A percentile compares a stretch with the other conserved stretches of the same genome.
These are phyloP conservation scores for Plasmodium fragile DNA, from an alignment of 169 alveolate genomes.

Conservation along the genomic window DNA sequence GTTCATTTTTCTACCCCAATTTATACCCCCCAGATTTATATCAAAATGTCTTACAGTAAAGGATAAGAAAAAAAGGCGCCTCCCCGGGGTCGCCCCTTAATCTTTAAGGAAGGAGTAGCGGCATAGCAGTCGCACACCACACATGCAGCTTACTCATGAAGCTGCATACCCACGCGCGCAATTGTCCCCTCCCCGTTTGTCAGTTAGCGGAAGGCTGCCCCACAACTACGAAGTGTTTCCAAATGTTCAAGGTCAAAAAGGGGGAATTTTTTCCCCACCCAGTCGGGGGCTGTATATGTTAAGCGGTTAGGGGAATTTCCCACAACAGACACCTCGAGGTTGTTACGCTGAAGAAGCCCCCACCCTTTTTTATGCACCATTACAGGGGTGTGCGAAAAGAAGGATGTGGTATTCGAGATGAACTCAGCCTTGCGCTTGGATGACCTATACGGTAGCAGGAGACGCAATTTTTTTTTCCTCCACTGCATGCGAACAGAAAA, in stretches of 20 bases:
- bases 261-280: neutral
- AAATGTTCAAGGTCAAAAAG: conserved; percentile 55
- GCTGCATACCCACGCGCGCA: neutral
- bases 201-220: conserved; percentile 63
- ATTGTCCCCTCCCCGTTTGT: neutral
- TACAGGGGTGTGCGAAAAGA: conserved; percentile 73
- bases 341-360: neutral
- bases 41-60: conserved; percentile 75
- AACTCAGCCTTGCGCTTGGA: conserved; percentile 48
- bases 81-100: neutral
- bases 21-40: conserved; percentile 55
- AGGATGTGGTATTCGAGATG: conserved; percentile 54
- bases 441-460: conserved; percentile 51
- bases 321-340: neutral
- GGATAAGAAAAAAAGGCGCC: conserved; percentile 12
- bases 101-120: conserved; percentile 5
- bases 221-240: conserved; percentile 63
- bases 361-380: conserved; percentile 3
- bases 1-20: neutral
- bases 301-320: neutral
- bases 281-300: neutral
- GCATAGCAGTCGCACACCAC: too few relatives aligned
- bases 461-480: neutral
- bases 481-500: neutral
- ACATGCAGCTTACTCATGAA: too few relatives aligned